Percentiles rank a stretch among this genome's conserved stretches.
Conservation (phyloP, 352 stramenopile genomes). For the Phytophthora sp. region DNA sequence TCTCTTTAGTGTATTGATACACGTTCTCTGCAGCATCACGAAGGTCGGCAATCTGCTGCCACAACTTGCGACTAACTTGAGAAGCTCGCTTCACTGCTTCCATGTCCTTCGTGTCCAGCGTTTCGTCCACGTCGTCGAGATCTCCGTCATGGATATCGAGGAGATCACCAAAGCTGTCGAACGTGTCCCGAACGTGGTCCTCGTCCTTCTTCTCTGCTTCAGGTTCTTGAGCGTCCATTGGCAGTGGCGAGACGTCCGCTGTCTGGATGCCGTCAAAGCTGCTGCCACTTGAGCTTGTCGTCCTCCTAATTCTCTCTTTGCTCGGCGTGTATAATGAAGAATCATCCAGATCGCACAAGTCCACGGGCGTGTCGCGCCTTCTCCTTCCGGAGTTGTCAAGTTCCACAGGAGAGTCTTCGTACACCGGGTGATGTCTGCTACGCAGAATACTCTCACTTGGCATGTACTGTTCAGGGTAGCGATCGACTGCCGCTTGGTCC, state of each 20-base stretch:
- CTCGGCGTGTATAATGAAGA: slow-evolving; percentile 20
- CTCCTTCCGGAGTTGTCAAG: slow-evolving; percentile 24
- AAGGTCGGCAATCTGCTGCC: slow-evolving; percentile 57
- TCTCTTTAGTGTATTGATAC: slow-evolving; percentile 58
- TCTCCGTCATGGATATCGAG: slow-evolving; percentile 37
- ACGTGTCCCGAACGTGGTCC: slow-evolving; percentile 33
- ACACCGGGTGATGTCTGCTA: slow-evolving; percentile 8
- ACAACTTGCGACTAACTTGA: slow-evolving; percentile 42
- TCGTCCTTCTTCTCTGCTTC: slow-evolving; percentile 35
- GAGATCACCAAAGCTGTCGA: slow-evolving; percentile 44
- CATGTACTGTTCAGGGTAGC: slow-evolving; percentile 6
- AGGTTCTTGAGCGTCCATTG: slow-evolving; percentile 10
- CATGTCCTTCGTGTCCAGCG: slow-evolving; percentile 52
- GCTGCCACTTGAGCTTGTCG: slow-evolving; percentile 42
- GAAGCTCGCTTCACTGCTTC: slow-evolving; percentile 39
- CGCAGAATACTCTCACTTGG: slow-evolving; percentile 6
- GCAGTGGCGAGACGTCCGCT: slow-evolving; percentile 12
- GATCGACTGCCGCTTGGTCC: slow-evolving; percentile 3
- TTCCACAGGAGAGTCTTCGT: slow-evolving; percentile 24
- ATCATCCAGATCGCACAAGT: slow-evolving; percentile 34
- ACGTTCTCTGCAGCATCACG: slow-evolving; percentile 50
- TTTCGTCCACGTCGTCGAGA: slow-evolving; percentile 47
- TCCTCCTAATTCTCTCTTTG: slow-evolving; percentile 44
- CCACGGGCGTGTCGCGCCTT: slow-evolving; percentile 8
- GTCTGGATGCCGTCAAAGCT: slow-evolving; percentile 29